Evolutionary conservation across 2,329 filamentous ascomycete species (phyloP).

Genomic region (Bimuria novae-zelandiae): DNA sequence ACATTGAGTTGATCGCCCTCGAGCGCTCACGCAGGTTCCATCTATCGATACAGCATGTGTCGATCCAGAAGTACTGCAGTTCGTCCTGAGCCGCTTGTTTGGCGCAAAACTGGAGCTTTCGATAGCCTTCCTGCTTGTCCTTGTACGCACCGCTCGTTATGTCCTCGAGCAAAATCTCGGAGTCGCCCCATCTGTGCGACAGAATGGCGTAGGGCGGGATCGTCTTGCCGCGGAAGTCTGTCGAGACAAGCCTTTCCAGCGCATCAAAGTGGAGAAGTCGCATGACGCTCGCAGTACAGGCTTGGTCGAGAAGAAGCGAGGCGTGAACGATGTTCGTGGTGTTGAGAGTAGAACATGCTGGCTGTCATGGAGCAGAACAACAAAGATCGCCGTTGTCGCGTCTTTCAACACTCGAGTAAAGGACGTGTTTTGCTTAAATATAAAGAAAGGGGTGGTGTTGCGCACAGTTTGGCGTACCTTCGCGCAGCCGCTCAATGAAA

Average conservation of each 20-base stretch:
- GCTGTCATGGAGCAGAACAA: no score
- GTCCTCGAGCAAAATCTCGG: constrained; percentile 36
- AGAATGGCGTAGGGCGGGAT: constrained; percentile 32
- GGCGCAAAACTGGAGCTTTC: constrained; percentile 26
- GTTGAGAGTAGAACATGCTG: no score
- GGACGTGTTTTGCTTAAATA: no score
- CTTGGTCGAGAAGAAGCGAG: no score
- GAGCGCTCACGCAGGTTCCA: constrained; percentile 19
- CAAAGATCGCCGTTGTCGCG: no score
- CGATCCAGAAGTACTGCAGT: constrained; percentile 28
- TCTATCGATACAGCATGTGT: constrained; percentile 29
- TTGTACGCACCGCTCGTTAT: constrained; percentile 16
- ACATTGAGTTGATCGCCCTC: constrained; percentile 6
- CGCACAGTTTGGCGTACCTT: no score
- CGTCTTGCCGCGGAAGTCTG: not conserved
- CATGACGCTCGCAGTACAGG: no score
- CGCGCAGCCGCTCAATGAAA: no score
- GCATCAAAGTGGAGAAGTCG: not conserved
- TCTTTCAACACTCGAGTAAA: no score
- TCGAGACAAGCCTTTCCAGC: not conserved
- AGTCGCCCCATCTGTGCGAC: constrained; percentile 40
- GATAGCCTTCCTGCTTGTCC: constrained; percentile 19
- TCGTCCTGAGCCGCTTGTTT: constrained; percentile 21
- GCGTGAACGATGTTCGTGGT: no score
- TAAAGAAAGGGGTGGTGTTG: no score